Evolutionary conservation across 768 basidiomycete genomes (phyloP), one percentile per base, ranked within the genome.

Genomic region (Lenzites betulinus): DNA sequence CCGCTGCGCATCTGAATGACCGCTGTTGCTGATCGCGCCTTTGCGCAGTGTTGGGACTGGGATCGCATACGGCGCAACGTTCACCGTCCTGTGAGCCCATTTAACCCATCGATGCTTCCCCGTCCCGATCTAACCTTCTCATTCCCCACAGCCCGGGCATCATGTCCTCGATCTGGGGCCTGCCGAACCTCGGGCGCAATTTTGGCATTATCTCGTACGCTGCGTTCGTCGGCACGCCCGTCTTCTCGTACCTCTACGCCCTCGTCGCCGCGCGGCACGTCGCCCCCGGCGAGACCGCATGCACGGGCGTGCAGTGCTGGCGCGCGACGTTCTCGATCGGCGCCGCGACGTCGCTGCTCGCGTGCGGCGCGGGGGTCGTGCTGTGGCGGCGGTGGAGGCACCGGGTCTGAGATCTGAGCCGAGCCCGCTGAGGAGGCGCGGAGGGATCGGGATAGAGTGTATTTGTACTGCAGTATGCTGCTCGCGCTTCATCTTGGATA

Each of bases 201-300:
- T 93, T 84, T 60, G 90, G 90, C 25, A 72, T 90, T 38, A 68
- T 91, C 57, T 84, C 87, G 49, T 91, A 90, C 65, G 85, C 90
- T 0, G 87, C 90, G 5, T 89, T 92, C 71, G 71, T 85, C 25
- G 91, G 90, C 6, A 91, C 90, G 0, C 83, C 89, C 1, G 36
- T 84, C 0, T 92, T 92, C 70, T 91, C 92, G 2, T 92, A 90
- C 70, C 69, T 93, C 0, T 93, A 92, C 61, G 92, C 92, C 15
- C 84, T 87, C 64, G 68, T 90, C 48, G 81, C 87, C 7, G 80
- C 79, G 3, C 73, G 78, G 2, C 82, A 85, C 59, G 76, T 81
- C 9, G 44, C 69, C 4, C 74, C 69, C n/a, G 64, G 67, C 0
- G 76, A 70, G 23, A 72, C 64, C 25, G 71, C 84, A 3, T 92